These are phyloP conservation scores for Fusarium foetens DNA, from an alignment of 2,329 filamentous ascomycete species.

Conservation along the genomic window DNA sequence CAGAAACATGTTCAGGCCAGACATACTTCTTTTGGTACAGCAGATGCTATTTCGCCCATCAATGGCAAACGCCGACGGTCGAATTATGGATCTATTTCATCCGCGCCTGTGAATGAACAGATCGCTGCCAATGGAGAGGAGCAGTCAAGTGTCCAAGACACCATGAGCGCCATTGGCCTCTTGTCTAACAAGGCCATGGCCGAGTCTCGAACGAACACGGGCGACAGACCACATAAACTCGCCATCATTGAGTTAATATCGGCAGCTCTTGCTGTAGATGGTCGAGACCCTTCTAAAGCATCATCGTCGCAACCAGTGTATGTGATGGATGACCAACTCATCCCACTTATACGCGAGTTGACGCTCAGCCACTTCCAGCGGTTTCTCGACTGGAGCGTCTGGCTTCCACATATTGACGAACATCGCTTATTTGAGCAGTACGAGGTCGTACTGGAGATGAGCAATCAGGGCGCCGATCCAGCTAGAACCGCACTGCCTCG, in stretches of 20 bases:
- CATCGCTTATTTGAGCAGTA: conserved; percentile 5
- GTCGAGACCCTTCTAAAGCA: background rate
- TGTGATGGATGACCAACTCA: background rate
- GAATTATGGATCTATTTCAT: background rate
- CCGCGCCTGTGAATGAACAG: fast-evolving
- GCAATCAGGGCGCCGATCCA: fast-evolving
- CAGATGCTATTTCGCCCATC: background rate
- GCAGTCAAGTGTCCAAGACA: conserved; percentile 25
- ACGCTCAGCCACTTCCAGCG: background rate
- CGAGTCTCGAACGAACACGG: background rate
- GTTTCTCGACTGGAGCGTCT: conserved; percentile 6
- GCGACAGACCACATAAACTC: conserved; percentile 9
- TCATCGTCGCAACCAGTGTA: background rate
- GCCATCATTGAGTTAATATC: conserved; percentile 10
- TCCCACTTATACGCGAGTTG: background rate
- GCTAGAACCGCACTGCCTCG: background rate
- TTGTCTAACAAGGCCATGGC: conserved; percentile 27
- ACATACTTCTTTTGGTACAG: background rate
- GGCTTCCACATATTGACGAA: conserved; percentile 10
- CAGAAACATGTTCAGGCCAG: background rate
- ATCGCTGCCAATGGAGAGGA: background rate
- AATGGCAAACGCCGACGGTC: background rate
- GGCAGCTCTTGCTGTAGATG: conserved; percentile 21
- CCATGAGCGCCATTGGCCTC: conserved; percentile 27
- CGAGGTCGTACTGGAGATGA: background rate